Conservation (phyloP, 2,329 filamentous ascomycete genomes). For the Amylocarpus encephaloides region DNA sequence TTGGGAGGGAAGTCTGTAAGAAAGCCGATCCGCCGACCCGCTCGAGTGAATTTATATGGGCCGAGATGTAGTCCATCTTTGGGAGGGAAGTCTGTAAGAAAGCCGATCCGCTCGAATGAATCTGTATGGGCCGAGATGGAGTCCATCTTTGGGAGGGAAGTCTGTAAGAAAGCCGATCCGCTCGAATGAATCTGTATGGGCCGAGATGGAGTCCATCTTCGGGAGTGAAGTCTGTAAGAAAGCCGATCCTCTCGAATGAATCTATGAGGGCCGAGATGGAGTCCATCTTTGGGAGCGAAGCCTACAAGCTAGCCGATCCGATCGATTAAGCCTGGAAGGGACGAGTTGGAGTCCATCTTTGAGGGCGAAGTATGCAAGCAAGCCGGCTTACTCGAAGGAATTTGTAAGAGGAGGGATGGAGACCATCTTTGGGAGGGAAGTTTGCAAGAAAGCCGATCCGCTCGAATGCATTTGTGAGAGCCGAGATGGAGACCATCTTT, state of each 20-base stretch:
- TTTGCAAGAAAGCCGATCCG: too few species aligned
- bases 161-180: too few species aligned
- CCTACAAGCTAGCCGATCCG: too few species aligned
- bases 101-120: constrained; percentile 1
- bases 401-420: constrained; percentile 2
- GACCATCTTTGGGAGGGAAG: constrained; percentile 6
- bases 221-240: constrained; percentile 1
- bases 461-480: too few species aligned
- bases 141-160: constrained; percentile 5
- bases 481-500: too few species aligned
- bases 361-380: constrained; percentile 3
- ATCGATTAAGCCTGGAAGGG: too few species aligned
- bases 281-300: constrained; percentile 4
- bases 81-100: constrained; percentile 1
- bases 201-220: too few species aligned
- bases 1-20: constrained; percentile 7
- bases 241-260: constrained; percentile 1
- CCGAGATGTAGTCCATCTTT: too few species aligned
- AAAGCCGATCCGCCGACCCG: too few species aligned
- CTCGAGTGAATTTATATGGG: too few species aligned
- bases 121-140: constrained; percentile 2
- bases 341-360: too few species aligned
- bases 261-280: constrained; percentile 2
- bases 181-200: too few species aligned
- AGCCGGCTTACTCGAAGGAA: background rate